phyloP scores from a whole-genome alignment of 2,329 filamentous ascomycete genomes.

The Sclerotinia minor region DNA sequence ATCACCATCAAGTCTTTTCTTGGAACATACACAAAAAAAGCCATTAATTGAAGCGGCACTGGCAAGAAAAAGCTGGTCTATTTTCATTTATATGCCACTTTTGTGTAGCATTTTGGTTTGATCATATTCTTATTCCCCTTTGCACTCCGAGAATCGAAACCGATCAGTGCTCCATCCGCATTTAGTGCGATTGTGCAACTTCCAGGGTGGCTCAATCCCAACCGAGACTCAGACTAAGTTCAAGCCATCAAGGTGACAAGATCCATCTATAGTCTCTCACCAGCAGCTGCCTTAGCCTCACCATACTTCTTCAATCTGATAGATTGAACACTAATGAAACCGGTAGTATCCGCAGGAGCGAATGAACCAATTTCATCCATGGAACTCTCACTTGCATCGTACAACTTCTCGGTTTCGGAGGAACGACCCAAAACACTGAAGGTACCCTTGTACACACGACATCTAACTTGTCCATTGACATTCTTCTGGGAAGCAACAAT shows the following conservation, averaged over 20 bases:
- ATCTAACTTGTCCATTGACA: constrained; percentile 62
- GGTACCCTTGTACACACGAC: constrained; percentile 67
- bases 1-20: constrained; percentile 18
- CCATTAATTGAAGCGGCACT: constrained; percentile 13
- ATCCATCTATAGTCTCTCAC: constrained; percentile 60
- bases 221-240: constrained; percentile 9
- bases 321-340: constrained; percentile 64
- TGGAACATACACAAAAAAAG: not conserved
- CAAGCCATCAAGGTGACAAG: constrained; percentile 6
- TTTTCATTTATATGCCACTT: constrained; percentile 12
- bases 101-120: constrained; percentile 12
- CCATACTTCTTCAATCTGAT: constrained; percentile 63
- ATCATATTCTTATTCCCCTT: not conserved
- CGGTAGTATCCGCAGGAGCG: constrained; percentile 63
- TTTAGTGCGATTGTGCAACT: constrained; percentile 9
- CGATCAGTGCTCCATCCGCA: not conserved
- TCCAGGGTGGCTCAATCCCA: not conserved
- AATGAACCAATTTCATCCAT: constrained; percentile 74
- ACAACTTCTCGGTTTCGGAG: constrained; percentile 67
- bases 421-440: constrained; percentile 60
- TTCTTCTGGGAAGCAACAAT: constrained; percentile 60
- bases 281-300: constrained; percentile 78
- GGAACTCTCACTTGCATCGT: constrained; percentile 62
- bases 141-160: constrained; percentile 2
- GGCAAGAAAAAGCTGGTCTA: constrained; percentile 17